Base-by-base conservation (phyloP, 2,329 filamentous ascomycete genomes). In the Botrytis sinoallii region DNA sequence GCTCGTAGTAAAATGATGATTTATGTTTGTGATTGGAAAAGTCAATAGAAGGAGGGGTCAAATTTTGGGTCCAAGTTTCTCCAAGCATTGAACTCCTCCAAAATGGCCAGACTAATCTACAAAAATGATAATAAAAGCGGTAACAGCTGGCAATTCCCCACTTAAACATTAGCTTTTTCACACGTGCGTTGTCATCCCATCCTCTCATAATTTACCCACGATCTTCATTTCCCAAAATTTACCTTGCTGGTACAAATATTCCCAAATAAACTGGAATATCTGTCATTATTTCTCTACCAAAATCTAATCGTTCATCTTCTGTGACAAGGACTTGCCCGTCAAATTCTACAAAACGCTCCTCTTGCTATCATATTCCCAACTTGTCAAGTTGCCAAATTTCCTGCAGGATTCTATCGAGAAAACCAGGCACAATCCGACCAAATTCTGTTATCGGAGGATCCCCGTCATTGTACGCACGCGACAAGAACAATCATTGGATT, bases 401-500 rank as follows among this genome's bases (percentile, higher is more conserved):
- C 69, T 52, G 42, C 69, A 71, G 60, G 42, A 65, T 65, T 64
- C 59, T 64, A 29, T 65, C 69, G 20, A 40, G 42, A 65, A 65
- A 65, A 71, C 60, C 70, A 52, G 59, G 70, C 42, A 65, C 59
- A 64, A 52, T 71, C 70, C 44, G 35, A 38, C n/a, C 46, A 38
- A 42, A 52, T 71, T 71, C 61, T 59, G 70, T 66, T 57, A 72
- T 72, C 46, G 70, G 70, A 60, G 60, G 64, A 74, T 75, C 72
- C 73, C 75, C 71, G 75, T 74, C 73, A 29, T 71, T 71, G n/a
- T 61, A 71, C 72, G 75, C 75, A 77, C 74, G 73, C 77, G 75
- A 78, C 76, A 77, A 70, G 71, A 75, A 46, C 75, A 64, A 72
- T 75, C 75, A 78, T 77, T 78, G 76, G 77, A 65, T 71, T 73